Base-by-base conservation (phyloP, 2,329 filamentous ascomycete genomes). In the Ceratocystis eucalypticola region DNA sequence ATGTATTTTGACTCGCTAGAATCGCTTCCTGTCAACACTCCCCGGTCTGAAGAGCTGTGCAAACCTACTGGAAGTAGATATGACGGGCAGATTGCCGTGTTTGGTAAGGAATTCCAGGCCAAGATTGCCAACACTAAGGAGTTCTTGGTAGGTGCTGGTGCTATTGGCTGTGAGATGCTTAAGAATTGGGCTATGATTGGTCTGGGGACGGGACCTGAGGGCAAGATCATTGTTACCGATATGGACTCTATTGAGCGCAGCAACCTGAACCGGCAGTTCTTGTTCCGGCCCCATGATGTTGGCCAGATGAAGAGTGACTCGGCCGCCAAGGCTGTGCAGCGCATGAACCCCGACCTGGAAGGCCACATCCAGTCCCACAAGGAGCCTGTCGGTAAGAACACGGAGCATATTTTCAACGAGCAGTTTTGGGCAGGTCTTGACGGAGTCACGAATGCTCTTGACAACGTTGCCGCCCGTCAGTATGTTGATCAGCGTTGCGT, bases 181-280 rank as follows among this genome's bases (percentile, higher is more conserved):
- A 99, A 99, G 84, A 97, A 97, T 76, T 99, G 94, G 92, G 93
- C 95, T 45, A 95, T 99, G 92, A 96, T 97, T 75, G 94, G 94
- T 70, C 80, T 99, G 37, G 93, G 88, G 57, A 89, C 89, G 59
- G 94, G 94, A 3, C 89, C 91, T 2, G 84, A 91, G 62, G 94
- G 94, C 72, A 88, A 88, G 76, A 95, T 99, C 72, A 90, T 80
- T 67, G 89, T 99, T 62, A 97, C 95, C 15, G 94, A 99, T 74
- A 97, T 96, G 86, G 94, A 99, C 74, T 92, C 92, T 65, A 99
- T 99, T 71, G 94, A 99, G 78, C 96, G 93, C 84, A 97, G 93
- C 79, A 99, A 99, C 74, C 80, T 99, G 64, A 99, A 99, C 80
- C 84, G 94, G 55, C 94, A 99, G 73, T 99, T 99, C 78, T 77